phyloP scores from a whole-genome alignment of 1,139 yeast genomes.

The Zygosaccharomyces sapae region DNA sequence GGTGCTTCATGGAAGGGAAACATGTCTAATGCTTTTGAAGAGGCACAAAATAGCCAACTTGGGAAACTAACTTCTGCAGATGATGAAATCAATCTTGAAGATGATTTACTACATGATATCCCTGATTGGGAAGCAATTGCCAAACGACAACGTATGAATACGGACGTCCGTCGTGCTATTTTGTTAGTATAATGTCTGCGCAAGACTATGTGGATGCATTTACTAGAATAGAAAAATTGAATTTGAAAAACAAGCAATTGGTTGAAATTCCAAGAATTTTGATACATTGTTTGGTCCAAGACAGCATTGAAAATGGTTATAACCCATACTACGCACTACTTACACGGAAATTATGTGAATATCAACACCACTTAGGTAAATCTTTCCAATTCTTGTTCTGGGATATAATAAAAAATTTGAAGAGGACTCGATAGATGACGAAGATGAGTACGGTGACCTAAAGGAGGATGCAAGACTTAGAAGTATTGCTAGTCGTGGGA shows the following conservation, averaged over 20 bases:
- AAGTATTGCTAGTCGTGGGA: slow-evolving; percentile 66
- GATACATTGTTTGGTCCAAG: slow-evolving; percentile 80
- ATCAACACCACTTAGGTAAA: slow-evolving; percentile 63
- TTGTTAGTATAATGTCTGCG: slow-evolving; percentile 94
- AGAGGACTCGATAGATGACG: slow-evolving; percentile 39
- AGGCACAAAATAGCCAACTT: slow-evolving; percentile 15
- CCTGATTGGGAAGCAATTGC: slow-evolving; percentile 92
- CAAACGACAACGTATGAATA: slow-evolving; percentile 83
- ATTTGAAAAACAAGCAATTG: slow-evolving; percentile 73
- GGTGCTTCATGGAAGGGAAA: slow-evolving; percentile 95
- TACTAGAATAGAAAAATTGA: slow-evolving; percentile 72
- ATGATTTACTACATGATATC: slow-evolving; percentile 58
- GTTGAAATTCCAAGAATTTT: slow-evolving; percentile 82
- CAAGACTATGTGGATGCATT: slow-evolving; percentile 87
- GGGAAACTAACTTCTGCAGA: slow-evolving; percentile 34
- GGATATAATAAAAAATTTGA: slow-evolving; percentile 80
- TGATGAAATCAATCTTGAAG: slow-evolving; percentile 24
- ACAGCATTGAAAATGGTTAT: slow-evolving; percentile 52
- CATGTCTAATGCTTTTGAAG: slow-evolving; percentile 35
- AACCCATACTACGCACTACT: slow-evolving; percentile 87
- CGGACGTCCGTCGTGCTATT: slow-evolving; percentile 89
- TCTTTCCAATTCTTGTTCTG: slow-evolving; percentile 85
- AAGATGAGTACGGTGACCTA: slow-evolving; percentile 32
- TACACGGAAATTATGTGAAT: slow-evolving; percentile 67
- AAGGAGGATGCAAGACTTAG: slow-evolving; percentile 52